Evolutionary conservation across 176 grass and related monocot genomes (phyloP).

Genomic region (Areca catechu): DNA sequence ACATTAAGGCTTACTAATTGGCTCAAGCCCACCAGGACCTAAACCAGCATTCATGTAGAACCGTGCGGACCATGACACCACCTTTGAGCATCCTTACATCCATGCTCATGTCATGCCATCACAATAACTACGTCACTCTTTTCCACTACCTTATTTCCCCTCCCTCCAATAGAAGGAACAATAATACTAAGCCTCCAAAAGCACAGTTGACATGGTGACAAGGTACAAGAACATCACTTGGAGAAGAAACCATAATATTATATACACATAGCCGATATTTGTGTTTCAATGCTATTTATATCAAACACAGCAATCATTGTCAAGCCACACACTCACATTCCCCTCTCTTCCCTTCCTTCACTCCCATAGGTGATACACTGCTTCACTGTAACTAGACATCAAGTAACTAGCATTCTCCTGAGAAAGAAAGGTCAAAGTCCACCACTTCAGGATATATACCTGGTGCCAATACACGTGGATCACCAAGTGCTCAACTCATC

Average conservation of each 20-base stretch:
- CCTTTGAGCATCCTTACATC: neutral
- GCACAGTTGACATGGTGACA: conserved; percentile 31
- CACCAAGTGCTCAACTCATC: too few species aligned
- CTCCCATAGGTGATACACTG: neutral
- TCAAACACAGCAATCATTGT: conserved; percentile 25
- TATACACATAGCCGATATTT: conserved; percentile 3
- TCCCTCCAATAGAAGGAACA: neutral
- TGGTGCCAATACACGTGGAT: neutral
- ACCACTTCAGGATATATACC: conserved; percentile 24
- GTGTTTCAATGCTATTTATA: conserved; percentile 15
- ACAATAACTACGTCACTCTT: conserved; percentile 26
- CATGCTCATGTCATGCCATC: conserved; percentile 42
- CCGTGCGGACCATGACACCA: too few species aligned
- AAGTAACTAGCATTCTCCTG: neutral
- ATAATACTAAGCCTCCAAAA: conserved; percentile 24
- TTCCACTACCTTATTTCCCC: conserved; percentile 16
- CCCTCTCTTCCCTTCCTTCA: neutral
- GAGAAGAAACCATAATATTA: conserved; percentile 51
- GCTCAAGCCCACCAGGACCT: too few species aligned
- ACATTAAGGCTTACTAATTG: too few species aligned
- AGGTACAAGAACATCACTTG: conserved; percentile 67
- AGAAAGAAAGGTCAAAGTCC: conserved; percentile 9
- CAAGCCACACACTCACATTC: neutral
- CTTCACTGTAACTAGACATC: neutral
- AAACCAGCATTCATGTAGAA: too few species aligned